Conservation (phyloP, 2,329 filamentous ascomycete genomes). For the Elsinoe fawcettii region DNA sequence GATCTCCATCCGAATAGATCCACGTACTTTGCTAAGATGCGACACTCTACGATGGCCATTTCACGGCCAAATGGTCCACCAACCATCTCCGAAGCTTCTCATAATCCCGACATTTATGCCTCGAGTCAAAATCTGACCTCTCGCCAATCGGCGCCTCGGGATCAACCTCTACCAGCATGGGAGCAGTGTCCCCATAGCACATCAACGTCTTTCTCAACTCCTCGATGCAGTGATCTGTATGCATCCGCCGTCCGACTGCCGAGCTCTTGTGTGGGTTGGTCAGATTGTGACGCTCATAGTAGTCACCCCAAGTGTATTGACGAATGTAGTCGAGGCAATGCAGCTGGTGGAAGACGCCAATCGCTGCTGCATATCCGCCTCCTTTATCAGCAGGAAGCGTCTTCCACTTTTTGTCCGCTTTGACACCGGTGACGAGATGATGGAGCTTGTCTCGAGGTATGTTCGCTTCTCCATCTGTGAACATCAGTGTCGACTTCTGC, state of each 20-base stretch:
- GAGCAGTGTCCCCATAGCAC: conserved; percentile 17
- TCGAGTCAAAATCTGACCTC: conserved; percentile 15
- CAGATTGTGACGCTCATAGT: conserved; percentile 2
- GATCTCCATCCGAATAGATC: not conserved
- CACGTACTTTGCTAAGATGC: not conserved
- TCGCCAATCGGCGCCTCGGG: conserved; percentile 8
- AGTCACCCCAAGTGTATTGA: conserved; percentile 17
- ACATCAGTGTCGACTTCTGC: not conserved
- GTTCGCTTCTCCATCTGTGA: conserved; percentile 9
- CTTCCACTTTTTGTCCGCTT: not conserved
- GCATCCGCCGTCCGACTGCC: conserved; percentile 14
- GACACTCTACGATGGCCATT: not conserved
- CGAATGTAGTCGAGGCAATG: conserved; percentile 19
- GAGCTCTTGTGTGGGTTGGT: conserved; percentile 4
- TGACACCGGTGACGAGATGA: not conserved
- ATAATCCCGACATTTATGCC: conserved; percentile 17
- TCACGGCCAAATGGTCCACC: conserved; percentile 1
- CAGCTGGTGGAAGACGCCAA: conserved; percentile 19
- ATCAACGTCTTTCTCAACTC: conserved; percentile 15
- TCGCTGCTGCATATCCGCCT: conserved; percentile 13
- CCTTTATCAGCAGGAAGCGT: not conserved
- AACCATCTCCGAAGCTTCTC: conserved; percentile 9
- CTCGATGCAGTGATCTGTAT: conserved; percentile 19
- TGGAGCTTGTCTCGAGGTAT: conserved; percentile 13
- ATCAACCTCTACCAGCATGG: conserved; percentile 15